Percentiles rank a stretch among this genome's conserved stretches.
Conservation (phyloP, 73 alveolate genomes). For the Stentor coeruleus region DNA sequence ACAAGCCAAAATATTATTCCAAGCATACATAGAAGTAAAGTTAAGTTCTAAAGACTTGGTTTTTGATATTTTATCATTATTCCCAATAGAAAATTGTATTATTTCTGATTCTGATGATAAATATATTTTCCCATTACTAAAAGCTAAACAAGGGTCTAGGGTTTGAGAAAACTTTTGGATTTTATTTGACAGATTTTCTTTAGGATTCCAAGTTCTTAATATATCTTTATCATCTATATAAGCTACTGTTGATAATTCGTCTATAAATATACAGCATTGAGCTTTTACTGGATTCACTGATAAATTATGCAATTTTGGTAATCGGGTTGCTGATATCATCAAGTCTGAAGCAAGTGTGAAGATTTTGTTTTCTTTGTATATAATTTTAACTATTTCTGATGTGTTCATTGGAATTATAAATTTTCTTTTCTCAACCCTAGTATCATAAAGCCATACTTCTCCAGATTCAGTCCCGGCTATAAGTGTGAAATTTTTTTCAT, state of each 20-base stretch:
- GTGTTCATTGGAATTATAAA: not conserved
- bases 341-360: not conserved
- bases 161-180: not conserved
- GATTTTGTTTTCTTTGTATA: not conserved
- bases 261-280: no score
- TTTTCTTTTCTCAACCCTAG: not conserved
- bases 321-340: not conserved
- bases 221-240: no score
- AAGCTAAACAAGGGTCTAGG: not conserved
- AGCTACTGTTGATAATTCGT: not conserved
- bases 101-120: not conserved
- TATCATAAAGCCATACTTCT: not conserved
- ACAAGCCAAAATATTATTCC: not conserved
- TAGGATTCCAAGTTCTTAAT: not conserved
- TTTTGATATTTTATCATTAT: not conserved
- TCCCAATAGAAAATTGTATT: no score
- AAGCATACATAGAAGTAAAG: not conserved
- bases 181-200: not conserved
- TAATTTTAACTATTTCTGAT: no score
- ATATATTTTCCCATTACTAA: not conserved
- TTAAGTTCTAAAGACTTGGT: not conserved
- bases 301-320: not conserved
- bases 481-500: not conserved
- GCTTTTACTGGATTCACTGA: no score
- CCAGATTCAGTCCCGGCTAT: not conserved